phyloP scores from a whole-genome alignment of 768 basidiomycete genomes.

The Boletales sp. region DNA sequence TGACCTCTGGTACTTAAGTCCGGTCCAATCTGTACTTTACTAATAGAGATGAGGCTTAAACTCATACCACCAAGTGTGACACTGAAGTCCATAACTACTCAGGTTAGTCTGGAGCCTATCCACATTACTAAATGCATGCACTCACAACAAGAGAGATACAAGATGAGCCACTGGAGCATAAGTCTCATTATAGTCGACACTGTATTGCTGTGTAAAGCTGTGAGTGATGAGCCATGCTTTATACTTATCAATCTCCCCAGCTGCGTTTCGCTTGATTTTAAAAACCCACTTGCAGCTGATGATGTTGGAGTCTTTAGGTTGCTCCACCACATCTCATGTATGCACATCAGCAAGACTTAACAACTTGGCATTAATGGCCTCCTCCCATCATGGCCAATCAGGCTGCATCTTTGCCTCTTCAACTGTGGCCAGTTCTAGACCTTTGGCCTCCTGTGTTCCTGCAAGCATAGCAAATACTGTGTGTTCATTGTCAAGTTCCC shows the following conservation, averaged over 20 bases:
- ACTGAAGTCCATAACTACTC: too few relatives aligned
- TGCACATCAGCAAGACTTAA: neutral
- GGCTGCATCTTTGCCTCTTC: neutral
- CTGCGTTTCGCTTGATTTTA: neutral
- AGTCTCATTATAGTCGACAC: neutral
- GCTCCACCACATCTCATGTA: neutral
- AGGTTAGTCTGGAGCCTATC: too few relatives aligned
- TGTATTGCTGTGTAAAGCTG: neutral
- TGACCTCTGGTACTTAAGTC: too few relatives aligned
- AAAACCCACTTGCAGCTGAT: slow-evolving; percentile 6
- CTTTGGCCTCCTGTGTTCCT: too few relatives aligned
- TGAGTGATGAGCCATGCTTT: neutral
- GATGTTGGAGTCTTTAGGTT: neutral
- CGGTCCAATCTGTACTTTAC: too few relatives aligned
- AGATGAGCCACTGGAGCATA: too few relatives aligned
- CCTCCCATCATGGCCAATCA: neutral
- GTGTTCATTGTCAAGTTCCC: too few relatives aligned
- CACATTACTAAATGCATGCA: too few relatives aligned
- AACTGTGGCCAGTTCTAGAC: neutral
- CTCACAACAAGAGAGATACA: too few relatives aligned
- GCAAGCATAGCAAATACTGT: too few relatives aligned
- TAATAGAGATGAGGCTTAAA: too few relatives aligned
- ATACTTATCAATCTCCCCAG: neutral
- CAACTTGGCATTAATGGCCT: neutral
- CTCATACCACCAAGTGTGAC: too few relatives aligned